Evolutionary conservation across 345 rosid species (phyloP).

Genomic region (Lepidium sativum): DNA sequence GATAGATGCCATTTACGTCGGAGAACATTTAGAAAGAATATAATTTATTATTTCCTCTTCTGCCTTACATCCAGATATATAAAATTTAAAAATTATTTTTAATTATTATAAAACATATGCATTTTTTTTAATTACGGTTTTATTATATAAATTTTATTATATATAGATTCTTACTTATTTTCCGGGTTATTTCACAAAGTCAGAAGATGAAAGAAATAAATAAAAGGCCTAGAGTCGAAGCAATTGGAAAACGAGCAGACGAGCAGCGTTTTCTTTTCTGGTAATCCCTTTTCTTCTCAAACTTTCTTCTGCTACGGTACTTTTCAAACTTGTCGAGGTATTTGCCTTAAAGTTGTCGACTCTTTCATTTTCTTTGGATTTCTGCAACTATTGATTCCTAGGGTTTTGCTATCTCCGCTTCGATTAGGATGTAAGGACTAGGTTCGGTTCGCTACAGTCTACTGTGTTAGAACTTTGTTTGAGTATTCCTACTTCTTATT

Average conservation of each 20-base stretch:
- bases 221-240: neutral
- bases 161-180: too few species aligned
- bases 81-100: too few species aligned
- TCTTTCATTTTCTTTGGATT: neutral
- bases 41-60: too few species aligned
- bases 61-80: too few species aligned
- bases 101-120: too few species aligned
- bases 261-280: neutral
- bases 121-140: too few species aligned
- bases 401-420: neutral
- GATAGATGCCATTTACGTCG: too few species aligned
- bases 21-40: too few species aligned
- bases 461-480: neutral
- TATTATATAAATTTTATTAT: too few species aligned
- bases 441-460: neutral
- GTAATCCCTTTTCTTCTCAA: neutral
- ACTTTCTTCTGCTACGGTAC: conserved; percentile 5
- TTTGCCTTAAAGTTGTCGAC: neutral
- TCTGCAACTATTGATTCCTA: neutral
- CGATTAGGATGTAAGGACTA: neutral
- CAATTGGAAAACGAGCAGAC: neutral
- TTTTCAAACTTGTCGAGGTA: neutral
- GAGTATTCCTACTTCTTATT: neutral
- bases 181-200: too few species aligned
- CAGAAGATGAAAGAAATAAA: too few species aligned